Percentiles rank a stretch among this genome's conserved stretches.
These are phyloP conservation scores for Penicillium oxalicum DNA, from an alignment of 2,329 filamentous ascomycete genomes.

Conservation along the genomic window DNA sequence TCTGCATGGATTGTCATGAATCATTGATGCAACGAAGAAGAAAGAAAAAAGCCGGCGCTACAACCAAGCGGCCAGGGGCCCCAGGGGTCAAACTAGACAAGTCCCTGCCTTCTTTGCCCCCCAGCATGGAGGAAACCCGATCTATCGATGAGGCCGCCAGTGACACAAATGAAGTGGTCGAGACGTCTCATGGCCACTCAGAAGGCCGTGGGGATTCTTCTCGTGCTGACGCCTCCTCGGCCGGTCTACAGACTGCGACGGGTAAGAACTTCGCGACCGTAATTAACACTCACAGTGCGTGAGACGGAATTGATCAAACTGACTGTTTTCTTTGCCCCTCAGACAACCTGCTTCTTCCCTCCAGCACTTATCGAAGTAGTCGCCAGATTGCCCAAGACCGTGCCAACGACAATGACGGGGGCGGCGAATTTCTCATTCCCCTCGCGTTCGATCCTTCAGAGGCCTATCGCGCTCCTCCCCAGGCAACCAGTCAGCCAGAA, in stretches of 20 bases:
- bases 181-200: conserved; percentile 20
- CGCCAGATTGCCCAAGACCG: conserved; percentile 58
- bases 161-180: conserved; percentile 54
- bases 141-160: conserved; percentile 52
- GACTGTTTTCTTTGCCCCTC: background rate
- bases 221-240: conserved; percentile 21
- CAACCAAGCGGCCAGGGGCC: conserved; percentile 37
- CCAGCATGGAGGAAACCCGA: conserved; percentile 60
- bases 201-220: conserved; percentile 19
- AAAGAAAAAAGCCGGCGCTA: conserved; percentile 68
- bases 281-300: background rate
- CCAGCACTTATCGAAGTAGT: conserved; percentile 71
- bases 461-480: conserved; percentile 47
- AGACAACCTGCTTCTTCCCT: conserved; percentile 64
- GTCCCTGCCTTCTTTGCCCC: conserved; percentile 83
- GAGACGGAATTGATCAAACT: conserved; percentile 1
- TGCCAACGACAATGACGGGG: conserved; percentile 50
- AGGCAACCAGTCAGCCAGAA: conserved; percentile 45
- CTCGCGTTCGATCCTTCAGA: conserved; percentile 68
- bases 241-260: conserved; percentile 25
- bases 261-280: conserved; percentile 21
- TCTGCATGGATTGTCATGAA: conserved; percentile 98
- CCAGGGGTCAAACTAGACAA: conserved; percentile 69
- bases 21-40: conserved; percentile 86
- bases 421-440: conserved; percentile 68